Evolutionary conservation across 441 rosid species (phyloP).

Genomic region (Viola pubescens): DNA sequence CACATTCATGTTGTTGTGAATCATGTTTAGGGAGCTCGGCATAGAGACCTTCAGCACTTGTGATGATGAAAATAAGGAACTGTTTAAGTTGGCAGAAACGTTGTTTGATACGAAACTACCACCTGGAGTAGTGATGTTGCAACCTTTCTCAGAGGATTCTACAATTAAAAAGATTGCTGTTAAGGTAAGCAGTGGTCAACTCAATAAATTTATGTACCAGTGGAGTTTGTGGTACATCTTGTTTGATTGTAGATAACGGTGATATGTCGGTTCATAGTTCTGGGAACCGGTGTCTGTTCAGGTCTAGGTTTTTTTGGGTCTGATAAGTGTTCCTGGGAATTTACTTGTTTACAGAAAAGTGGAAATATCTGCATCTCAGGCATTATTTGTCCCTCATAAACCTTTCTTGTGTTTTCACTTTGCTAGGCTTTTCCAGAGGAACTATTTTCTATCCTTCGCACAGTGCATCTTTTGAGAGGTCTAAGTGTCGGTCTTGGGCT

Average conservation of each 20-base stretch:
- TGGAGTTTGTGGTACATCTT: not conserved
- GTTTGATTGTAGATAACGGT: not conserved
- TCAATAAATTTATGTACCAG: not conserved
- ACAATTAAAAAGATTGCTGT: slow-evolving; percentile 70
- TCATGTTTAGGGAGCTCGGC: slow-evolving; percentile 65
- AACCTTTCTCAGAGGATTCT: slow-evolving; percentile 86
- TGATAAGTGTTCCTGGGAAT: not conserved
- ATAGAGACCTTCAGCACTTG: slow-evolving; percentile 55
- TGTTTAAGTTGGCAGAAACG: slow-evolving; percentile 73
- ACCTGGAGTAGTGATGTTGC: slow-evolving; percentile 67
- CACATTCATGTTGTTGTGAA: slow-evolving; percentile 5
- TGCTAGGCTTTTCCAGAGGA: slow-evolving; percentile 85
- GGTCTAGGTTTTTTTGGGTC: not conserved
- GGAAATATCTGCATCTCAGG: no score
- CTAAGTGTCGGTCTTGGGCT: slow-evolving; percentile 87
- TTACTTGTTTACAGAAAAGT: not conserved
- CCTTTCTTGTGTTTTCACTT: slow-evolving; percentile 3
- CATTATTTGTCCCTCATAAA: no score
- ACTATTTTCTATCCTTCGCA: slow-evolving; percentile 76
- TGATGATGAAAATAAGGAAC: slow-evolving; percentile 58
- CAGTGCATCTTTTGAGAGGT: slow-evolving; percentile 80
- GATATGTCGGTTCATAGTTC: no score
- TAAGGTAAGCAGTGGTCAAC: slow-evolving; percentile 33
- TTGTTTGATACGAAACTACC: slow-evolving; percentile 91
- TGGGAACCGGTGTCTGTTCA: no score